Percentiles rank a stretch among this genome's conserved stretches.
These are phyloP conservation scores for Biscogniauxia mediterranea DNA, from an alignment of 2,329 filamentous ascomycete genomes.

Conservation along the genomic window DNA sequence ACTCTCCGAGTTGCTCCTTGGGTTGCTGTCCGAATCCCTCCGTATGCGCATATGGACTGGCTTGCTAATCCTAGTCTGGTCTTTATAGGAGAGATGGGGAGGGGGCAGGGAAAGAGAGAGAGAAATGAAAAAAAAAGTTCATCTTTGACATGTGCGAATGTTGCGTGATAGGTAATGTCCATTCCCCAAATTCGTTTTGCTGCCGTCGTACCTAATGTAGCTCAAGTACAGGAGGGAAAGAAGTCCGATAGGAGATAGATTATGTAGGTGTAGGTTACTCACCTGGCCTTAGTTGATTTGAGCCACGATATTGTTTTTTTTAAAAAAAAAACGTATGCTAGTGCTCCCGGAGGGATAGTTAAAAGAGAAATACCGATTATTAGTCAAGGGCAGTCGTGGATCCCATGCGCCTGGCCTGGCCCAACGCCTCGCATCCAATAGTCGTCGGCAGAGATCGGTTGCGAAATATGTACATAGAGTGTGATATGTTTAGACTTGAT, in stretches of 20 bases:
- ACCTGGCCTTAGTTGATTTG: background rate
- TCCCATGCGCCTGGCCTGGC: background rate
- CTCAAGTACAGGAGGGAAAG: background rate
- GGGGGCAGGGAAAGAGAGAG: background rate
- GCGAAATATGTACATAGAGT: no score
- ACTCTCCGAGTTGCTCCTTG: background rate
- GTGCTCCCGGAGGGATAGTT: background rate
- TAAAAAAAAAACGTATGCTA: background rate
- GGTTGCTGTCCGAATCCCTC: no score
- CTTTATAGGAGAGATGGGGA: no score
- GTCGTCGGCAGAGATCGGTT: background rate
- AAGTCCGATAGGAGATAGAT: background rate
- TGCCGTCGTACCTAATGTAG: background rate
- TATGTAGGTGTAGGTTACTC: background rate
- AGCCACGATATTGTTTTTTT: background rate
- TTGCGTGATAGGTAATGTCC: background rate
- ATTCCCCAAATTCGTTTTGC: background rate
- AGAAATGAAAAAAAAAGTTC: background rate
- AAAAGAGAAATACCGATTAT: background rate
- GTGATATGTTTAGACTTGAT: no score
- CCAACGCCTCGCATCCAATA: background rate
- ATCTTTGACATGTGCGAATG: background rate
- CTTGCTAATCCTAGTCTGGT: no score
- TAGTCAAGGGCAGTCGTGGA: background rate
- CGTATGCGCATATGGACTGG: no score